A percentile compares a stretch with the other conserved stretches of the same genome.
These are phyloP conservation scores for Acanthamoeba lenticulata DNA, from an alignment of 208 protist genomes.

Conservation along the genomic window DNA sequence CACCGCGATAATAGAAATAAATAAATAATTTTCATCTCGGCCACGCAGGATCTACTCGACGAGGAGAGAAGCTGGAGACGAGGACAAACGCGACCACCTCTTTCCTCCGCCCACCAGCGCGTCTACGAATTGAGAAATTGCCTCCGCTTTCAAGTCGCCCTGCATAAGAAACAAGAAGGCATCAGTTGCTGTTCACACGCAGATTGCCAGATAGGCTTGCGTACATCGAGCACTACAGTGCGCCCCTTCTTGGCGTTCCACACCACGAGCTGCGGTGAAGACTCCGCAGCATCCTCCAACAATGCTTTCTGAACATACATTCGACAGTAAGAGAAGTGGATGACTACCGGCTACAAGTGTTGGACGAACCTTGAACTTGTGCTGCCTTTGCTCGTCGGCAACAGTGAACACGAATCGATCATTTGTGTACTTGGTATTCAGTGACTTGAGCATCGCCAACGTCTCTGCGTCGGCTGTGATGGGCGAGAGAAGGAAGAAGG, in stretches of 20 bases:
- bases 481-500: background rate
- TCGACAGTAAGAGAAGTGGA: background rate
- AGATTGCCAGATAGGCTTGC: background rate
- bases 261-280: constrained; percentile 18
- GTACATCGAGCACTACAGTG: constrained; percentile 50
- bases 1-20: background rate
- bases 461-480: background rate
- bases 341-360: background rate
- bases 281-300: background rate
- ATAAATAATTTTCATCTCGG: background rate
- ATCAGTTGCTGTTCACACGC: background rate
- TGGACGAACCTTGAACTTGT: constrained; percentile 16
- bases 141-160: background rate
- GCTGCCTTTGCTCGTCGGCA: constrained; percentile 8
- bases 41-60: background rate
- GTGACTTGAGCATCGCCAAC: background rate
- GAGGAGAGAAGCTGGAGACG: background rate
- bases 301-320: background rate
- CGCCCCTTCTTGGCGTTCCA: constrained; percentile 57
- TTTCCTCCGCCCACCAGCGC: constrained; percentile 12
- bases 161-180: background rate
- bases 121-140: constrained; percentile 23
- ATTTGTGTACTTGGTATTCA: constrained; percentile 50
- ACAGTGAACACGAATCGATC: constrained; percentile 37
- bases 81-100: background rate